Evolutionary conservation across 2,329 filamentous ascomycete species (phyloP).

Genomic region (Incumbomyces delicatus): DNA sequence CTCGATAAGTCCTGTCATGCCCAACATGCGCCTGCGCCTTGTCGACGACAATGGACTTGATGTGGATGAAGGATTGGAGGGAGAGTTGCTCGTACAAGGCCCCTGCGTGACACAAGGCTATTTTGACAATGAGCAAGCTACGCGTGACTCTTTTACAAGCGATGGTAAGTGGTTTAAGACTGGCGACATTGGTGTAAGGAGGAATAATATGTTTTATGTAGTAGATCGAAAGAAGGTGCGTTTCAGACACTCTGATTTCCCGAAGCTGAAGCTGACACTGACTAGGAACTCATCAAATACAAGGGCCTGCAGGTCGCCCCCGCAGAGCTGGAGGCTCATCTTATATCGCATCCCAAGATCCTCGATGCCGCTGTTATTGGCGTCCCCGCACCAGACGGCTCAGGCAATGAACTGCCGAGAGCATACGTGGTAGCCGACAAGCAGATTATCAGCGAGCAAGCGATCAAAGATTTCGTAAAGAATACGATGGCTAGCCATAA

Average conservation of each 20-base stretch:
- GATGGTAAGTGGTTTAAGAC: conserved; percentile 79
- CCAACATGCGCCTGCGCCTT: conserved; percentile 16
- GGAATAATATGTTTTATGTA: conserved; percentile 75
- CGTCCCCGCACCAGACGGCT: conserved; percentile 23
- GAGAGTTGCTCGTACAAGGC: conserved; percentile 53
- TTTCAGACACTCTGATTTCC: background rate
- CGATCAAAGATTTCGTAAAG: conserved; percentile 26
- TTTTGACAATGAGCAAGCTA: conserved; percentile 16
- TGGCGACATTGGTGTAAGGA: conserved; percentile 72
- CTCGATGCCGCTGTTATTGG: conserved; percentile 40
- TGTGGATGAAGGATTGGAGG: conserved; percentile 38
- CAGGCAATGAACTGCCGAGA: conserved; percentile 32
- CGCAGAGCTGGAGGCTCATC: conserved; percentile 38
- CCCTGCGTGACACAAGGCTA: conserved; percentile 37
- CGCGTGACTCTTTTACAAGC: conserved; percentile 20
- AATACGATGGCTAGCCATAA: conserved; percentile 26
- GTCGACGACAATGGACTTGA: conserved; percentile 19
- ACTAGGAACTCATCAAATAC: conserved; percentile 39
- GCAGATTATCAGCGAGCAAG: conserved; percentile 20
- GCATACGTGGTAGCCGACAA: conserved; percentile 34
- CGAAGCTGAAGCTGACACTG: conserved; percentile 27
- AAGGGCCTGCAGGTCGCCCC: conserved; percentile 48
- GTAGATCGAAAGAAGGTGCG: conserved; percentile 66
- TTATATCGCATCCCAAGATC: conserved; percentile 33
- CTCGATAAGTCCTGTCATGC: conserved; percentile 12